phyloP scores from a whole-genome alignment of 306 rosid genomes.

The Trichosanthes truncata region DNA sequence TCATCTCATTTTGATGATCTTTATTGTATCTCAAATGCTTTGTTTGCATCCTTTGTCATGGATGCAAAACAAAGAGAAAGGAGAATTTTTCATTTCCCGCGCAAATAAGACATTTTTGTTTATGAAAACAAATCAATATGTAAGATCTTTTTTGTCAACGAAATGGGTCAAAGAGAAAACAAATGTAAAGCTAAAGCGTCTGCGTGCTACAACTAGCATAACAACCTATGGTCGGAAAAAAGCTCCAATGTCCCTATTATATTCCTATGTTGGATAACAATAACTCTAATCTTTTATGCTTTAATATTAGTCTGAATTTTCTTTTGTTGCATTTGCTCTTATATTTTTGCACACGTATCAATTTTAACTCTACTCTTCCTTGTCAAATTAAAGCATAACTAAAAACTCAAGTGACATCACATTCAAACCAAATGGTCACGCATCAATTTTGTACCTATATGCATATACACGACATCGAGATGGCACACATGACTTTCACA shows the following conservation, averaged over 20 bases:
- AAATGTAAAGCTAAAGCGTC: background rate
- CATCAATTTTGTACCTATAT: background rate
- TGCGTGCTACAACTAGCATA: background rate
- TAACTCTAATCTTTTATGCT: background rate
- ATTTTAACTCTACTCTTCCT: background rate
- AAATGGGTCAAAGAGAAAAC: background rate
- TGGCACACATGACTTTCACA: background rate
- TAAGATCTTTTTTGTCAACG: background rate
- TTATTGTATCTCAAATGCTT: background rate
- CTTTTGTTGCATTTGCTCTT: background rate
- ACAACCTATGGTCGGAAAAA: background rate
- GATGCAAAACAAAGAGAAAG: background rate
- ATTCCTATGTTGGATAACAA: background rate
- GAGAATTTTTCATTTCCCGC: background rate
- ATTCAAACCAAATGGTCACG: background rate
- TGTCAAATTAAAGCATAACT: background rate
- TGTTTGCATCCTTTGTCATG: background rate
- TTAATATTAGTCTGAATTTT: background rate
- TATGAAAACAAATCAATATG: background rate
- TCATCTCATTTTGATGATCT: background rate
- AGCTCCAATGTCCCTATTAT: background rate
- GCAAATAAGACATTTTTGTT: background rate
- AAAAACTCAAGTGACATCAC: background rate
- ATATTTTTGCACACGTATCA: background rate
- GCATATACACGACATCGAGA: background rate